Evolutionary conservation across 352 stramenopile genomes (phyloP), one percentile per base, ranked within the genome.

Genomic region (Globisporangium nagaii): DNA sequence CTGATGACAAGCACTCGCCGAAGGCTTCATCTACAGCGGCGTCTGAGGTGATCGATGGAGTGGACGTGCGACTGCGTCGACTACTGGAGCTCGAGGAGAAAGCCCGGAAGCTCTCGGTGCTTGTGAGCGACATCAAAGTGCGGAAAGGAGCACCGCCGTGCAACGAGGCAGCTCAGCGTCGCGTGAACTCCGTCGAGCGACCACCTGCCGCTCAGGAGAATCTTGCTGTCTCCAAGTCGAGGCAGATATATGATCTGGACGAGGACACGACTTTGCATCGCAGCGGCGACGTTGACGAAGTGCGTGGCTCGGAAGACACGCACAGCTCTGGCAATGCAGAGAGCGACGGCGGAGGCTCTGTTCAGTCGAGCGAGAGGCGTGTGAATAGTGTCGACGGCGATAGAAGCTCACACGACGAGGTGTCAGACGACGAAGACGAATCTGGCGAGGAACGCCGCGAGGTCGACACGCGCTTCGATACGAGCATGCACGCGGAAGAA

Each of bases 11-110:
- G 34, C 11, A 11, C 24, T 36, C 22, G 7, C 8, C 31, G 3
- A 6, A n/a, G 32, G 27, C 11, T 20, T 6, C 49, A 9, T 1
- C 7, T 6, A 13, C 11, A 19, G 4, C 20, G 8, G 9, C n/a
- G 3, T 3, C 37, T 24, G 0, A 3, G n/a, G n/a, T n/a, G n/a
- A n/a, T n/a, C 13, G 34, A 15, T 8, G 30, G 52, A 36, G 24
- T 22, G 3, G 32, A 62, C 12, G 32, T 37, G 28, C 40, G 47
- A 1, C 0, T 62, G 34, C 47, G 12, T 2, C 25, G 56, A 20
- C 28, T 62, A 13, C 27, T 62, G 22, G 47, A 42, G 47, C 47
- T 62, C 24, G 56, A 62, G 20, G 47, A 50, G 32, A 56, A 62
- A 36, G 24, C 47, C 2, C 17, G 8, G 25, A 27, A n/a, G n/a